phyloP scores from a whole-genome alignment of 2,329 filamentous ascomycete species.

The Stagonosporopsis cucurbitacearum region DNA sequence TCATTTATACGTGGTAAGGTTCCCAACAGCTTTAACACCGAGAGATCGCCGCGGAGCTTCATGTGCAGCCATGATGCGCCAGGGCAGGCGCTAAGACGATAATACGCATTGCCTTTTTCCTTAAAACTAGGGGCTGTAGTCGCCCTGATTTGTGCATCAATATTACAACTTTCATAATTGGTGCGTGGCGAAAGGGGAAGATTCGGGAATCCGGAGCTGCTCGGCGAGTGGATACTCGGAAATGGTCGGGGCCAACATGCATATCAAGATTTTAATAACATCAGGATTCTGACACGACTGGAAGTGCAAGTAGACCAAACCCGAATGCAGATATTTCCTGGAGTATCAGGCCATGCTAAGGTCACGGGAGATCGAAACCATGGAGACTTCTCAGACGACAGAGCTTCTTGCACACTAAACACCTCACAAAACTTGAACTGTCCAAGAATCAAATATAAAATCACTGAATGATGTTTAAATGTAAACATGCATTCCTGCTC shows the following conservation, averaged over 20 bases:
- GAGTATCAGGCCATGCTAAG: not conserved
- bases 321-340: not conserved
- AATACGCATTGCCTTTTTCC: not conserved
- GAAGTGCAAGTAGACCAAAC: not conserved
- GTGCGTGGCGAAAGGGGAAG: slow-evolving; percentile 10
- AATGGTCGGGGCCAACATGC: not conserved
- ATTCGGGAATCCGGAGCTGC: slow-evolving; percentile 8
- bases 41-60: slow-evolving; percentile 11
- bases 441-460: too few species aligned
- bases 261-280: not conserved
- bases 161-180: slow-evolving; percentile 8
- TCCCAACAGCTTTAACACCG: slow-evolving; percentile 8
- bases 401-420: too few species aligned
- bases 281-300: not conserved
- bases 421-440: too few species aligned
- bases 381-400: too few species aligned
- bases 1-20: slow-evolving; percentile 1
- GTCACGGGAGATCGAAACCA: too few species aligned
- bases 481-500: too few species aligned
- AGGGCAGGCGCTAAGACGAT: slow-evolving; percentile 3
- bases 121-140: not conserved
- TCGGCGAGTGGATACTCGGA: slow-evolving; percentile 7
- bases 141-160: slow-evolving; percentile 1
- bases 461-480: too few species aligned
- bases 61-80: not conserved